These are phyloP conservation scores for Diaporthe amygdali DNA, from an alignment of 2,329 filamentous ascomycete species.

Conservation along the genomic window DNA sequence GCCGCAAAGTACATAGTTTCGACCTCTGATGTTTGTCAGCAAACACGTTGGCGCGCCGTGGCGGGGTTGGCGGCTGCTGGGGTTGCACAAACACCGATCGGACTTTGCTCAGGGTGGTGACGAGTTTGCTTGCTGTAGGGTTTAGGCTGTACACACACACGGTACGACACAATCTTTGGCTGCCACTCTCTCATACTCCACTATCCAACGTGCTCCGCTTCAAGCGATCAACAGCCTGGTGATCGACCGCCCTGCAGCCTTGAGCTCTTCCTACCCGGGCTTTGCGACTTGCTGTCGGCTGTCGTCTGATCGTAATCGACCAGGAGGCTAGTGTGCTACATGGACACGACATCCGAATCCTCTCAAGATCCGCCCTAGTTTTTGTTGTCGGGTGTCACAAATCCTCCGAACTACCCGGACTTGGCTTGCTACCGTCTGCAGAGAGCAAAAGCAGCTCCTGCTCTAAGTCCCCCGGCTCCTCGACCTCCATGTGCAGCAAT, in stretches of 20 bases:
- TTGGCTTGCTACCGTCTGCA: not conserved
- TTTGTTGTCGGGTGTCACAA: constrained; percentile 7
- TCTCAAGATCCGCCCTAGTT: constrained; percentile 5
- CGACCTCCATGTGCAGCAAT: not conserved
- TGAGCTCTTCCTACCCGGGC: not conserved
- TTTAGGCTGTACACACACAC: not conserved
- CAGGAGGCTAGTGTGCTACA: not conserved
- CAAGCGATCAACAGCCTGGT: not conserved
- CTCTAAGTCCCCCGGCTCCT: not conserved
- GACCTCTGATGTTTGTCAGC: not conserved
- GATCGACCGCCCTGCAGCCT: not conserved
- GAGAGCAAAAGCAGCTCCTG: no score
- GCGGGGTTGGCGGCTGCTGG: constrained; percentile 11
- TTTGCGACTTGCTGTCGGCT: not conserved
- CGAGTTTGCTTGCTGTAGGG: not conserved
- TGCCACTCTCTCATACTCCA: not conserved
- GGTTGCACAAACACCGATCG: not conserved
- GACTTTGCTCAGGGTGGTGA: not conserved
- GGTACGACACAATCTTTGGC: not conserved
- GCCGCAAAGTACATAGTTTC: not conserved
- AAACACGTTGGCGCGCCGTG: not conserved
- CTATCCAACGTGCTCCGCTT: not conserved
- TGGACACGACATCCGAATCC: constrained; percentile 1
- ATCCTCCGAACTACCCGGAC: constrained; percentile 3
- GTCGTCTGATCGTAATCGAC: not conserved